Evolutionary conservation across 2,329 filamentous ascomycete species (phyloP).

Genomic region (Botryosphaeria agaves): DNA sequence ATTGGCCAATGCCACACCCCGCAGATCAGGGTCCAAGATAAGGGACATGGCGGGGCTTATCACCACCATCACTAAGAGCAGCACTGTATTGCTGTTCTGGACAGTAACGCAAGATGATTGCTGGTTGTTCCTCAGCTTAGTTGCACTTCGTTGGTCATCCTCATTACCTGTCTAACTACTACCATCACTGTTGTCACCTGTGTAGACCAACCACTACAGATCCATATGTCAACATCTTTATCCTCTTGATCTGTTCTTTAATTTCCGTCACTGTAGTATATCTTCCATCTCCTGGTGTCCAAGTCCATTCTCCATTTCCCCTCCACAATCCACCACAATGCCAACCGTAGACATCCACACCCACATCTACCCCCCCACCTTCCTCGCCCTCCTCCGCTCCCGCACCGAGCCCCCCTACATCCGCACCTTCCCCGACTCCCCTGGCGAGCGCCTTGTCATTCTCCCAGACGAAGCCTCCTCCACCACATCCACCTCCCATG

Average conservation of each 20-base stretch:
- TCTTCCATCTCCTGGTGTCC: too few relatives aligned
- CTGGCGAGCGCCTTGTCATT: constrained; percentile 46
- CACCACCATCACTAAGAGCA: background rate
- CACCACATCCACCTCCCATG: constrained; percentile 31
- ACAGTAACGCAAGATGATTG: too few relatives aligned
- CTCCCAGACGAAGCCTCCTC: constrained; percentile 10
- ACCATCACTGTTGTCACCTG: too few relatives aligned
- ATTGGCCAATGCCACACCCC: too few relatives aligned
- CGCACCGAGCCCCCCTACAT: constrained; percentile 52
- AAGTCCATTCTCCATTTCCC: background rate
- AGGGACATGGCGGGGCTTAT: background rate
- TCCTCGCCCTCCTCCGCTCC: constrained; percentile 38
- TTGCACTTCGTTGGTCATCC: too few relatives aligned
- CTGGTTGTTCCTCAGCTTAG: too few relatives aligned
- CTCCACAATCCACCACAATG: constrained; percentile 9
- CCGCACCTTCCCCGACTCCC: constrained; percentile 39
- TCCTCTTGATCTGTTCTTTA: too few relatives aligned
- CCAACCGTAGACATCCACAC: constrained; percentile 43
- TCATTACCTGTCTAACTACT: too few relatives aligned
- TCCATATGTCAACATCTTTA: too few relatives aligned
- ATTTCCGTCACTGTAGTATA: too few relatives aligned
- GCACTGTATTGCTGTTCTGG: background rate
- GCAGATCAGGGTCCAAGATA: too few relatives aligned
- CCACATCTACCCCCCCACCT: constrained; percentile 44
- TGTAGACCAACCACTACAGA: too few relatives aligned